phyloP scores from a whole-genome alignment of 2,329 filamentous ascomycete species.

The Exserohilum turcica region DNA sequence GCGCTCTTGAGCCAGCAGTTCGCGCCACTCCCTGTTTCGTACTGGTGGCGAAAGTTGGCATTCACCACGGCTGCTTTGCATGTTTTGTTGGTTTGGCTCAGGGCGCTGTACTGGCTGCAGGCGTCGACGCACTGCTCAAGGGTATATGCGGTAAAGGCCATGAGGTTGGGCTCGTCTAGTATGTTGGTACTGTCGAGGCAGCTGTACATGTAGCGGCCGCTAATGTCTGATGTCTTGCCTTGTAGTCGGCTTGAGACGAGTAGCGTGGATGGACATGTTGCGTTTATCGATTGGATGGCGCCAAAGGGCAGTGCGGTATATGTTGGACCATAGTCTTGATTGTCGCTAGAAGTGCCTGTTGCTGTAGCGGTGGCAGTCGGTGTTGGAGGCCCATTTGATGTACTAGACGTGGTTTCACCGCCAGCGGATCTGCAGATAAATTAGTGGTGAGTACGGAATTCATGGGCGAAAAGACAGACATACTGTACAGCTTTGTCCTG shows the following conservation, averaged over 20 bases:
- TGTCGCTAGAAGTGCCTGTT: background rate
- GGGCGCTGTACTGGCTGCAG: conserved; percentile 12
- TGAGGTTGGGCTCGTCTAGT: background rate
- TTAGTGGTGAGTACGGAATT: background rate
- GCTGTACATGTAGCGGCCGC: conserved; percentile 6
- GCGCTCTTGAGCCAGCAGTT: conserved; percentile 9
- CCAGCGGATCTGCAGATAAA: background rate
- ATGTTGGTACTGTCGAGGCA: conserved; percentile 12
- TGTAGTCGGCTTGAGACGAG: conserved; percentile 4
- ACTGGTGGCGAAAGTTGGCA: background rate
- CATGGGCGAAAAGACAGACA: background rate
- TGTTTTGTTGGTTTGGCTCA: background rate
- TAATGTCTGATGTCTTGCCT: conserved; percentile 2
- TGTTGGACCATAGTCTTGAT: background rate
- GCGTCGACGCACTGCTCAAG: conserved; percentile 12
- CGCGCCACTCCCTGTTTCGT: conserved; percentile 1
- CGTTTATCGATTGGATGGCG: conserved; percentile 3
- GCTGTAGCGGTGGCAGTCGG: background rate
- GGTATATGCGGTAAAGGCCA: conserved; percentile 8
- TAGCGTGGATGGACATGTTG: conserved; percentile 3
- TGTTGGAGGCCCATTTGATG: background rate
- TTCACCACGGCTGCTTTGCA: conserved; percentile 6
- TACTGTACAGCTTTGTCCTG: conserved; percentile 9
- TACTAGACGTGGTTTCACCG: background rate
- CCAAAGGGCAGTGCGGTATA: conserved; percentile 4